A percentile compares a stretch with the other conserved stretches of the same genome.
Conservation (phyloP, 306 rosid genomes). For the Acmispon strigosus region DNA sequence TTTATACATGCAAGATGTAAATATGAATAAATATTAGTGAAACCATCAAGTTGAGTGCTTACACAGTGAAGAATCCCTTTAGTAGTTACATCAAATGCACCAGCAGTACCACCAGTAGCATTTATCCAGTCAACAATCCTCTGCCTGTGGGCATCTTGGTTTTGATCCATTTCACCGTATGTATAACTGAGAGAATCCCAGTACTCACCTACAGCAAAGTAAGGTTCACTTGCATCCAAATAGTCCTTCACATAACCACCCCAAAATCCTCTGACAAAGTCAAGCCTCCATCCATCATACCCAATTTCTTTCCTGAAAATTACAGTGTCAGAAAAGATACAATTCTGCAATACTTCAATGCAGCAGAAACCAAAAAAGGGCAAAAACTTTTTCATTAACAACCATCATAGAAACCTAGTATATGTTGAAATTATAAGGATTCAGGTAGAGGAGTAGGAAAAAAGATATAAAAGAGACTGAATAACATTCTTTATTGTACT, state of each 20-base stretch:
- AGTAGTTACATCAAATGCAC: conserved; percentile 97
- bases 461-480: no score
- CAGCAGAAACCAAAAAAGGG: neutral
- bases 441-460: no score
- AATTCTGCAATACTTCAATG: neutral
- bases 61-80: conserved; percentile 97
- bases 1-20: neutral
- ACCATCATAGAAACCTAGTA: no score
- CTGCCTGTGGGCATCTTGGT: conserved; percentile 98
- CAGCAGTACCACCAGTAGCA: conserved; percentile 73
- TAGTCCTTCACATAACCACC: conserved; percentile 98
- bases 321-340: neutral
- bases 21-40: neutral
- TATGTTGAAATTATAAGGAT: no score
- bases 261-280: conserved; percentile 97
- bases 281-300: conserved; percentile 99
- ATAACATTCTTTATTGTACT: no score
- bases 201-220: conserved; percentile 83
- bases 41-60: conserved; percentile 33
- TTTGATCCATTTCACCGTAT: conserved; percentile 81
- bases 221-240: conserved; percentile 71
- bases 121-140: conserved; percentile 96
- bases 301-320: conserved; percentile 81
- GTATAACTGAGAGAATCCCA: conserved; percentile 99
- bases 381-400: no score